These are phyloP conservation scores for Plantago major DNA, from an alignment of 257 asterid species.

Conservation along the genomic window DNA sequence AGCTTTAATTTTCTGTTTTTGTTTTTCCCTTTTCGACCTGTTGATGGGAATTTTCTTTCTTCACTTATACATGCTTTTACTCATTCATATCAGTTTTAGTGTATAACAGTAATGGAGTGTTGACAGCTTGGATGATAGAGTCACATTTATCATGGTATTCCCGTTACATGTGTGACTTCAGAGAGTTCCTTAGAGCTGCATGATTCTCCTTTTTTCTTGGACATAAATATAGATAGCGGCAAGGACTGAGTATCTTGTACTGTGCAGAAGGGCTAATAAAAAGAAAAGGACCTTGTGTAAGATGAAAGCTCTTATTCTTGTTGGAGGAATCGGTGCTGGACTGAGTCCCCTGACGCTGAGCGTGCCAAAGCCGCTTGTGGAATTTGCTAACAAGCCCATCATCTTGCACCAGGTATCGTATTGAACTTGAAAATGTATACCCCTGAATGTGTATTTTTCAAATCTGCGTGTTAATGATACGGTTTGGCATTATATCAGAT, in stretches of 20 bases:
- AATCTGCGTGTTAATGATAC: conserved; percentile 19
- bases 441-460: neutral
- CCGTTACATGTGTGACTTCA: conserved; percentile 42
- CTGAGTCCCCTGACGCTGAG: conserved; percentile 89
- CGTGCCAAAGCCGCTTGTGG: conserved; percentile 91
- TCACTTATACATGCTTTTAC: conserved; percentile 31
- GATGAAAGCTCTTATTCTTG: conserved; percentile 95
- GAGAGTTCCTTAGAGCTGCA: conserved; percentile 35
- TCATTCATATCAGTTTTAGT: conserved; percentile 34
- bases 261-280: conserved; percentile 16
- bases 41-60: conserved; percentile 21
- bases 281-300: conserved; percentile 11
- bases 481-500: conserved; percentile 41
- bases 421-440: neutral
- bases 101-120: conserved; percentile 31
- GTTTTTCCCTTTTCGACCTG: conserved; percentile 20
- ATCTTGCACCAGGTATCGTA: conserved; percentile 86
- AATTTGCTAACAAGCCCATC: conserved; percentile 95
- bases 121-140: conserved; percentile 33
- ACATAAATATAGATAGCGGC: conserved; percentile 29
- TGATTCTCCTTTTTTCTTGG: conserved; percentile 24
- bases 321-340: conserved; percentile 90
- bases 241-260: conserved; percentile 16
- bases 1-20: conserved; percentile 9
- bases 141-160: conserved; percentile 32